Percentiles rank a stretch among this genome's conserved stretches.
phyloP scores from a whole-genome alignment of 1,284 basidiomycete species.

The Ganoderma leucocontextum region DNA sequence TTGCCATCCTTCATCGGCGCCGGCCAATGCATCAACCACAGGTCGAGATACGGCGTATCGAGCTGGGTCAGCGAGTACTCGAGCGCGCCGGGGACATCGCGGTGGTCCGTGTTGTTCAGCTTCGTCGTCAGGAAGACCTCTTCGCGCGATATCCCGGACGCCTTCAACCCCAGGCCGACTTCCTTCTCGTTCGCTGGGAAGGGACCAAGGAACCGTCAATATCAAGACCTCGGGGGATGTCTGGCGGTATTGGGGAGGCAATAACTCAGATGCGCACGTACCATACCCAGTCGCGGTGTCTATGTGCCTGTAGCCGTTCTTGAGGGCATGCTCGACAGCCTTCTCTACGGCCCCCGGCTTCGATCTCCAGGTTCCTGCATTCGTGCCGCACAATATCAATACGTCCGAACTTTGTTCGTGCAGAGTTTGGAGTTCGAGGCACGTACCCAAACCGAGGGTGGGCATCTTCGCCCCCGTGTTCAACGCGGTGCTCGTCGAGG shows the following conservation, averaged over 20 bases:
- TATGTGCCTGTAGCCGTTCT: slow-evolving; percentile 78
- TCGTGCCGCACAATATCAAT: neutral
- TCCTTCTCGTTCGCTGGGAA: slow-evolving; percentile 63
- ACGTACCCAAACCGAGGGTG: slow-evolving; percentile 75
- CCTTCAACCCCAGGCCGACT: slow-evolving; percentile 84
- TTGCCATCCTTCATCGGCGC: slow-evolving; percentile 65
- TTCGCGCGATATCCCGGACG: slow-evolving; percentile 70
- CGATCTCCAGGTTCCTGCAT: slow-evolving; percentile 82
- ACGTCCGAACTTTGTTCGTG: slow-evolving; percentile 8
- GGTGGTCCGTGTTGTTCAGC: slow-evolving; percentile 78
- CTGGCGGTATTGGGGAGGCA: neutral
- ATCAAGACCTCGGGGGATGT: neutral
- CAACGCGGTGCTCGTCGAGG: slow-evolving; percentile 57
- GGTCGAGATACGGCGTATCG: slow-evolving; percentile 79
- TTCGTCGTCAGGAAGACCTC: slow-evolving; percentile 83
- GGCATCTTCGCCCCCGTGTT: slow-evolving; percentile 82
- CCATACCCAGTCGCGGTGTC: slow-evolving; percentile 66
- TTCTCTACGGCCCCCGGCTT: slow-evolving; percentile 66
- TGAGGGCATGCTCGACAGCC: slow-evolving; percentile 79
- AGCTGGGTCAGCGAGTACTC: slow-evolving; percentile 75
- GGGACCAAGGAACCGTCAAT: neutral
- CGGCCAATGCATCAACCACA: slow-evolving; percentile 87
- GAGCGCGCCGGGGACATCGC: slow-evolving; percentile 69
- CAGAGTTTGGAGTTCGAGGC: slow-evolving; percentile 10
- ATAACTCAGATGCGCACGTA: slow-evolving; percentile 28